Conservation (phyloP, 2,329 filamentous ascomycete species). For the Colletotrichum higginsianum region DNA sequence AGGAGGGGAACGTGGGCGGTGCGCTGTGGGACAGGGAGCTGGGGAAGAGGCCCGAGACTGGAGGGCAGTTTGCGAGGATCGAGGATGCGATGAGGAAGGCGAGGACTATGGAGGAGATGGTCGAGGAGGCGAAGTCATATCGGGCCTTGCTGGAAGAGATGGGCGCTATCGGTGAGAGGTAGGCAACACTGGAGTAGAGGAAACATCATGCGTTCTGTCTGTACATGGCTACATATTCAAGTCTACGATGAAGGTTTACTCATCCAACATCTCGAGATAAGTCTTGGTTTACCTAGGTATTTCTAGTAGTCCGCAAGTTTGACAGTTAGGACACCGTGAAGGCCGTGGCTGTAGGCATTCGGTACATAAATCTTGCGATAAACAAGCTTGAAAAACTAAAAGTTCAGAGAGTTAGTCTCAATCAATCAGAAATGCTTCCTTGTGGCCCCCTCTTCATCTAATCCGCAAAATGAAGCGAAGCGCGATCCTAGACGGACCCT, state of each 20-base stretch:
- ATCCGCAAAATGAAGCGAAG: neutral
- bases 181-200: neutral
- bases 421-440: neutral
- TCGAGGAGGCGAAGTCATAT: conserved; percentile 80
- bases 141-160: conserved; percentile 64
- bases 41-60: conserved; percentile 62
- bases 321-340: neutral
- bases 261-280: neutral
- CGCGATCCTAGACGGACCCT: neutral
- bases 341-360: neutral
- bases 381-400: too few species aligned
- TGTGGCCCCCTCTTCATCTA: neutral
- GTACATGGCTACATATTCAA: too few species aligned
- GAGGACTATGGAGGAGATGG: conserved; percentile 83
- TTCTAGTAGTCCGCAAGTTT: neutral
- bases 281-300: too few species aligned
- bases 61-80: conserved; percentile 75
- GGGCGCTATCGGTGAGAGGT: conserved; percentile 46
- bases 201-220: neutral
- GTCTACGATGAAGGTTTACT: neutral
- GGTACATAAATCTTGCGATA: too few species aligned
- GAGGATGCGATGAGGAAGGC: conserved; percentile 80
- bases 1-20: conserved; percentile 86
- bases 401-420: neutral
- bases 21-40: conserved; percentile 71